phyloP scores from a whole-genome alignment of 176 grass and related monocot genomes.

The Bolboschoenus planiculmis region DNA sequence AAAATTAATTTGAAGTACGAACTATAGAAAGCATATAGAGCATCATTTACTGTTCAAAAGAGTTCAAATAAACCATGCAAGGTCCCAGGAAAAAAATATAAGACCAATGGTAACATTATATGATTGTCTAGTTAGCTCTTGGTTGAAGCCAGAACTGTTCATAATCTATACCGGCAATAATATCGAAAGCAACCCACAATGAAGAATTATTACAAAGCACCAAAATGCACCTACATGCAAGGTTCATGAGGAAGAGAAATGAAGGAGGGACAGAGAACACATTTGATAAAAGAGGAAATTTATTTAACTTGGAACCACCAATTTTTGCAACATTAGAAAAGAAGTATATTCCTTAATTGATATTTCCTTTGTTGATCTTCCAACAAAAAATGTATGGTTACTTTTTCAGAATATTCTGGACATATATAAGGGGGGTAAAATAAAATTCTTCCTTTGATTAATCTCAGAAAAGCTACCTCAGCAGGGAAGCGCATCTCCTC shows the following conservation, averaged over 20 bases:
- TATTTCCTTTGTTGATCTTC: not conserved
- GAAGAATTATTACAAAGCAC: not conserved
- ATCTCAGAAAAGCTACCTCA: conserved; percentile 43
- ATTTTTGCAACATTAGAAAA: conserved; percentile 5
- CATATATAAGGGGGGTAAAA: not conserved
- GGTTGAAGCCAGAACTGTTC: not conserved
- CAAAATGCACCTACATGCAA: conserved; percentile 18
- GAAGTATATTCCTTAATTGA: not conserved
- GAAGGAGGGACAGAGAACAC: not conserved
- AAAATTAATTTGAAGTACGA: not conserved
- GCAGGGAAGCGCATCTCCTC: conserved; percentile 55
- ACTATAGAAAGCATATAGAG: not conserved
- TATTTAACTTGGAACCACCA: conserved; percentile 12
- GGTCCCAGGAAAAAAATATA: not conserved
- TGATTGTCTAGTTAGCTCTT: not conserved
- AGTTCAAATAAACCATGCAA: conserved; percentile 18
- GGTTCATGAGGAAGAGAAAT: not conserved
- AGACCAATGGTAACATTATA: conserved; percentile 3
- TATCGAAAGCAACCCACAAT: not conserved
- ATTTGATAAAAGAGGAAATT: conserved; percentile 15
- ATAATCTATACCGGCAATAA: conserved; percentile 1
- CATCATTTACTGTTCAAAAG: not conserved
- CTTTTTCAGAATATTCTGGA: conserved; percentile 2
- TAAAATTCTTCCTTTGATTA: not conserved
- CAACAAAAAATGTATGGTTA: conserved; percentile 8